These are phyloP conservation scores for Taphrina communis DNA, from an alignment of 1,139 yeast species.

Conservation along the genomic window DNA sequence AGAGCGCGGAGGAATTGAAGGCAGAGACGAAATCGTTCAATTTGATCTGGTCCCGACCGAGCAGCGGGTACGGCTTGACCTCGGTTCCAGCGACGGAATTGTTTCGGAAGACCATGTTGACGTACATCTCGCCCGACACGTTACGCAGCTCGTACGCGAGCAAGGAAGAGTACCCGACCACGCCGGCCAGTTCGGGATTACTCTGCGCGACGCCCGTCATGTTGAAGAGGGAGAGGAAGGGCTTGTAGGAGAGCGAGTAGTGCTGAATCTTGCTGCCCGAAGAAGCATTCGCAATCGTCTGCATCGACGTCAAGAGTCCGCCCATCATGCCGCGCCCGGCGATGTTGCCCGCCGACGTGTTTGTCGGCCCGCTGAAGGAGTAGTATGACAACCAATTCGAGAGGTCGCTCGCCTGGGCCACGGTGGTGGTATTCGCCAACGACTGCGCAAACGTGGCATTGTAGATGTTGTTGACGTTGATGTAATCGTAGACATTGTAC, in stretches of 20 bases:
- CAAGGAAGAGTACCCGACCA: constrained; percentile 33
- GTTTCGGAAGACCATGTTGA: constrained; percentile 36
- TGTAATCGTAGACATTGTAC: constrained; percentile 39
- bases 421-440: constrained; percentile 17
- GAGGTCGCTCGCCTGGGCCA: constrained; percentile 27
- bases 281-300: constrained; percentile 25
- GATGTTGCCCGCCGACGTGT: constrained; percentile 26
- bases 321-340: constrained; percentile 40
- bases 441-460: constrained; percentile 24
- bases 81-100: constrained; percentile 22
- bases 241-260: constrained; percentile 38
- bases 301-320: constrained; percentile 30
- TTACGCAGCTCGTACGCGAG: constrained; percentile 34
- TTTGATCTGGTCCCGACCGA: constrained; percentile 30
- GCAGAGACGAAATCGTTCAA: constrained; percentile 22
- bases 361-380: constrained; percentile 33
- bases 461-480: constrained; percentile 38
- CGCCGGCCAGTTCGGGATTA: constrained; percentile 18
- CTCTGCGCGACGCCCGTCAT: constrained; percentile 37
- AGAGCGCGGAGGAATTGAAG: constrained; percentile 30
- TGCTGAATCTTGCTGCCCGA: constrained; percentile 35
- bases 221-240: constrained; percentile 38
- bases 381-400: constrained; percentile 38
- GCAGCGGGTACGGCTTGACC: constrained; percentile 10
- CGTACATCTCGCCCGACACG: constrained; percentile 20